Evolutionary conservation across 2,329 filamentous ascomycete species (phyloP).

Genomic region (Pseudogymnoascus sp.): DNA sequence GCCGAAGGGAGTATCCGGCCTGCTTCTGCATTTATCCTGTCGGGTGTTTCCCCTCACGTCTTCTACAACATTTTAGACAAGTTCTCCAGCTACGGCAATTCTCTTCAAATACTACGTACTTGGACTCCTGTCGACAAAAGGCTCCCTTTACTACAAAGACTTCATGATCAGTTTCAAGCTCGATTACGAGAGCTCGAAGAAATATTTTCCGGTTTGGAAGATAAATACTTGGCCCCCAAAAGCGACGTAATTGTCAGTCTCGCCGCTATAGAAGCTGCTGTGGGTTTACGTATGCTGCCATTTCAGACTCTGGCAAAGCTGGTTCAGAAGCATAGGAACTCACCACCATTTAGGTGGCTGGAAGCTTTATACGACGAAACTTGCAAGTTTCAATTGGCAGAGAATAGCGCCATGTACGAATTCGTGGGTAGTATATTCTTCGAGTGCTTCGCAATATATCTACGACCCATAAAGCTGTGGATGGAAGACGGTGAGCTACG

Average conservation of each 20-base stretch:
- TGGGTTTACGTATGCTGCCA: slow-evolving; percentile 49
- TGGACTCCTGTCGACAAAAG: slow-evolving; percentile 35
- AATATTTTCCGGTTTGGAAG: slow-evolving; percentile 52
- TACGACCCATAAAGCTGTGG: slow-evolving; percentile 73
- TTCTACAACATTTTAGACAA: slow-evolving; percentile 33
- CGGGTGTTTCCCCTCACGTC: slow-evolving; percentile 29
- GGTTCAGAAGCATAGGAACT: slow-evolving; percentile 18
- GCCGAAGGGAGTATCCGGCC: slow-evolving; percentile 29
- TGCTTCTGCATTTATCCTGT: slow-evolving; percentile 26
- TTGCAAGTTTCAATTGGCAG: slow-evolving; percentile 61
- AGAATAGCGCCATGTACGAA: slow-evolving; percentile 52
- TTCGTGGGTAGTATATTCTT: slow-evolving; percentile 66
- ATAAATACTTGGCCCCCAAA: slow-evolving; percentile 46
- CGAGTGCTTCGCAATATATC: slow-evolving; percentile 72
- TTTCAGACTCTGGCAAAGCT: slow-evolving; percentile 46
- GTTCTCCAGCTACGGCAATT: slow-evolving; percentile 42
- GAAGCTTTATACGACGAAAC: slow-evolving; percentile 69
- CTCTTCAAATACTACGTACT: slow-evolving; percentile 39
- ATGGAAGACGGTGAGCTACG: slow-evolving; percentile 71
- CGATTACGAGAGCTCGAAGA: slow-evolving; percentile 51
- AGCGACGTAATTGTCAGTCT: slow-evolving; percentile 58
- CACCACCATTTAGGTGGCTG: slow-evolving; percentile 59
- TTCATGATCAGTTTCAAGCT: slow-evolving; percentile 27
- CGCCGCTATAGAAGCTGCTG: slow-evolving; percentile 50
- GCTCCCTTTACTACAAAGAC: slow-evolving; percentile 25